A percentile compares a stretch with the other conserved stretches of the same genome.
Evolutionary conservation across 495 filamentous ascomycete species (phyloP).

Genomic region (Gamarada debralockiae): DNA sequence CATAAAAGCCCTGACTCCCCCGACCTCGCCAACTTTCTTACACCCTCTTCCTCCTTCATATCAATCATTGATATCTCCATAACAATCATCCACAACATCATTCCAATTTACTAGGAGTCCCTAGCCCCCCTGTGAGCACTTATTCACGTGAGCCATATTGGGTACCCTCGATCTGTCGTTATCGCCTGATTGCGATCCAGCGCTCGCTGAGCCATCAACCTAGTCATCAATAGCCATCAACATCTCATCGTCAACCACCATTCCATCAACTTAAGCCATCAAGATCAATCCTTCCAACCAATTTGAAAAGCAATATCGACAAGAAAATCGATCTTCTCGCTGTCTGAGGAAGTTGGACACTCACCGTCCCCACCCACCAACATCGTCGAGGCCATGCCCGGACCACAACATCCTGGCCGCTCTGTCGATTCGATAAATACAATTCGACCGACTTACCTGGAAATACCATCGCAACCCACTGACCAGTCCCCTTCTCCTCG

Average conservation of each 20-base stretch:
- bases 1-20: constrained; percentile 22
- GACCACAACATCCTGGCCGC: too few species aligned
- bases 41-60: constrained; percentile 15
- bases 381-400: too few species aligned
- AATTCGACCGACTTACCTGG: too few species aligned
- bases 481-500: too few species aligned
- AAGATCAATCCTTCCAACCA: constrained; percentile 10
- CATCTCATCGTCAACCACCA: constrained; percentile 6
- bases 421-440: too few species aligned
- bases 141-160: constrained; percentile 11
- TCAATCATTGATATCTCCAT: not conserved
- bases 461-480: too few species aligned
- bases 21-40: constrained; percentile 20
- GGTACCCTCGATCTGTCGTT: constrained; percentile 28
- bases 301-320: not conserved
- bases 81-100: constrained; percentile 13
- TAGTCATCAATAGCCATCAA: constrained; percentile 12
- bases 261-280: constrained; percentile 13
- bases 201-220: constrained; percentile 12
- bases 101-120: constrained; percentile 16
- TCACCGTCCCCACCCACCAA: too few species aligned
- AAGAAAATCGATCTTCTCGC: too few species aligned
- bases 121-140: constrained; percentile 13
- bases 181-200: constrained; percentile 12
- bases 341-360: too few species aligned